phyloP scores from a whole-genome alignment of 1,284 basidiomycete species.

The Tremellales sp. region DNA sequence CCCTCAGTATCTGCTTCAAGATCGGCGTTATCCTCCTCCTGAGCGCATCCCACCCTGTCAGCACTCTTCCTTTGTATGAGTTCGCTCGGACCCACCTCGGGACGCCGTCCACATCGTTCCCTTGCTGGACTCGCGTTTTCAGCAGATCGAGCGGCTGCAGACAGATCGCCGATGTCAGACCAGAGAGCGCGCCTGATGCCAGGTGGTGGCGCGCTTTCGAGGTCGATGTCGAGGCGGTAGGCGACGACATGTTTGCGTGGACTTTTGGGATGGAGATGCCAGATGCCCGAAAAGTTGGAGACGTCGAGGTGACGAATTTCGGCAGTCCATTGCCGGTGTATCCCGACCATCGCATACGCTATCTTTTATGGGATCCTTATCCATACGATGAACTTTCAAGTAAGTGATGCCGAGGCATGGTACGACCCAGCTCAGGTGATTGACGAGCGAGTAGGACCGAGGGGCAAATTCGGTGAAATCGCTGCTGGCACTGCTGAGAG shows the following conservation, averaged over 20 bases:
- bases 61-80: too few relatives aligned
- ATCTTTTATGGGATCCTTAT: background rate
- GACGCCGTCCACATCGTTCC: slow-evolving; percentile 21
- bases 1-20: slow-evolving; percentile 40
- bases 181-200: slow-evolving; percentile 44
- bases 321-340: slow-evolving; percentile 10
- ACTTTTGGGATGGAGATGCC: slow-evolving; percentile 2
- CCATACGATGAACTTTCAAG: slow-evolving; percentile 12
- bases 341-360: background rate
- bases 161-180: slow-evolving; percentile 44
- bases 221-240: slow-evolving; percentile 5
- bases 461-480: slow-evolving; percentile 27
- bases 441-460: slow-evolving; percentile 16
- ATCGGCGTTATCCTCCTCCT: slow-evolving; percentile 31
- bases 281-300: slow-evolving; percentile 1
- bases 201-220: slow-evolving; percentile 46
- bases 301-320: slow-evolving; percentile 4
- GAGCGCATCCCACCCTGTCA: too few relatives aligned
- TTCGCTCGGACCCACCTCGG: slow-evolving; percentile 29
- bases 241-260: background rate
- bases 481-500: slow-evolving; percentile 35
- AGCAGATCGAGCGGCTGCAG: slow-evolving; percentile 65
- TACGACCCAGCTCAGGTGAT: background rate
- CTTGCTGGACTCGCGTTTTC: slow-evolving; percentile 81
- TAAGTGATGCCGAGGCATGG: too few relatives aligned